These are phyloP conservation scores for Xylaria sp. DNA, from an alignment of 2,329 filamentous ascomycete genomes.

Conservation along the genomic window DNA sequence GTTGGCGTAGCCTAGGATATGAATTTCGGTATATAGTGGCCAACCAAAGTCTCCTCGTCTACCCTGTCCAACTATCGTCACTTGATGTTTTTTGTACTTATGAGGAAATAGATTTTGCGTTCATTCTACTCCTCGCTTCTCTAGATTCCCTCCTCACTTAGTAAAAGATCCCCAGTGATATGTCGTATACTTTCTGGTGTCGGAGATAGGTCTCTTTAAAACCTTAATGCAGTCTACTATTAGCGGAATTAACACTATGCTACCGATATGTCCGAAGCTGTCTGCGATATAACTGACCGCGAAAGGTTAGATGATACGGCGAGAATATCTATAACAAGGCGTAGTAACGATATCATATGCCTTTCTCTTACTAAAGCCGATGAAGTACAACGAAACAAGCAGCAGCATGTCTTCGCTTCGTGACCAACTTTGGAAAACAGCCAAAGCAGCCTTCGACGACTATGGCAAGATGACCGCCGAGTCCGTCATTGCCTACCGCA, in stretches of 20 bases:
- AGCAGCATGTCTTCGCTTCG: conserved; percentile 24
- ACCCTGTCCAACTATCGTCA: too few relatives aligned
- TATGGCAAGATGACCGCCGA: conserved; percentile 30
- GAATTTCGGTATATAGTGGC: too few relatives aligned
- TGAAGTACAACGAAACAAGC: neutral
- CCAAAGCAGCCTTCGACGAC: conserved; percentile 25
- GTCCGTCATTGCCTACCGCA: conserved; percentile 28
- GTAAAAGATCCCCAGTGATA: too few relatives aligned
- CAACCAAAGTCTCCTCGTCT: too few relatives aligned
- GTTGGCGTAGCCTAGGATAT: too few relatives aligned
- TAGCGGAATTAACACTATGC: neutral
- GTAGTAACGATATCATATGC: neutral
- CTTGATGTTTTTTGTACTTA: too few relatives aligned
- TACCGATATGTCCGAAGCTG: neutral
- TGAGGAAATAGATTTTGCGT: too few relatives aligned
- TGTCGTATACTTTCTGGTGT: neutral
- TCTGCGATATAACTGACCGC: neutral
- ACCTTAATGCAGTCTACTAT: neutral
- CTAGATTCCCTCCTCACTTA: too few relatives aligned
- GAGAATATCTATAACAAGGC: neutral
- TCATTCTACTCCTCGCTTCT: too few relatives aligned
- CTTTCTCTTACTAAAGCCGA: neutral
- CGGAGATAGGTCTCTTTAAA: conserved; percentile 9
- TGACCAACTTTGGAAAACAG: conserved; percentile 28
- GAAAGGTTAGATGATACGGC: neutral